Percentiles rank a stretch among this genome's conserved stretches.
phyloP scores from a whole-genome alignment of 768 basidiomycete genomes.

The Mycena rosella region DNA sequence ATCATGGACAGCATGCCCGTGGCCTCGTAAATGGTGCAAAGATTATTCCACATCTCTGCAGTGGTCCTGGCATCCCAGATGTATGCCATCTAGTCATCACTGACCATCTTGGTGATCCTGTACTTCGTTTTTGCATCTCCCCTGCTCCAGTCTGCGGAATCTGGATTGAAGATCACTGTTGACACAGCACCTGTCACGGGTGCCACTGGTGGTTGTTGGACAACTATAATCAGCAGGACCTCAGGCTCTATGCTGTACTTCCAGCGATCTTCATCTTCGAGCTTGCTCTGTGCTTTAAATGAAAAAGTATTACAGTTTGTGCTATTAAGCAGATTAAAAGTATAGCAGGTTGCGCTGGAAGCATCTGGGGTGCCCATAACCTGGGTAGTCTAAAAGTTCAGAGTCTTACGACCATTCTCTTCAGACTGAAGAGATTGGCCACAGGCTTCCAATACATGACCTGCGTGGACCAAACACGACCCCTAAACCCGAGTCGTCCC shows the following conservation, averaged over 20 bases:
- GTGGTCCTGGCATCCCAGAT: no score
- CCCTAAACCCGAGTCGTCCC: no score
- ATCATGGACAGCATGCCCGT: no score
- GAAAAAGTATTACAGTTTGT: no score
- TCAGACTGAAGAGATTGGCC: no score
- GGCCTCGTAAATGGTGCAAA: no score
- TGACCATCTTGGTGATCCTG: constrained; percentile 8
- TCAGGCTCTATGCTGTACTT: neutral
- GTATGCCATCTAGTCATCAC: neutral
- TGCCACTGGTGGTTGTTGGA: no score
- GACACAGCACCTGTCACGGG: no score
- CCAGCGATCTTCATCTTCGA: constrained; percentile 7
- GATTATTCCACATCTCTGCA: no score
- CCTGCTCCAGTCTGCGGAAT: neutral
- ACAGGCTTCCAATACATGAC: neutral
- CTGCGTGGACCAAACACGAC: neutral
- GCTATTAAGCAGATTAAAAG: no score
- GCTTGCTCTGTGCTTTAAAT: no score
- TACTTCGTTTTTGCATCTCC: constrained; percentile 6
- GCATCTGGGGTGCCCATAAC: neutral
- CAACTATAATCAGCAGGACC: neutral
- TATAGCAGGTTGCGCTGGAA: no score
- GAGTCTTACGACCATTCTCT: constrained; percentile 1
- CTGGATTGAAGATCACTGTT: constrained; percentile 8
- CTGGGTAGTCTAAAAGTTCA: constrained; percentile 5